Conservation (phyloP, 106 monocot genomes). For the Chionographis japonica region DNA sequence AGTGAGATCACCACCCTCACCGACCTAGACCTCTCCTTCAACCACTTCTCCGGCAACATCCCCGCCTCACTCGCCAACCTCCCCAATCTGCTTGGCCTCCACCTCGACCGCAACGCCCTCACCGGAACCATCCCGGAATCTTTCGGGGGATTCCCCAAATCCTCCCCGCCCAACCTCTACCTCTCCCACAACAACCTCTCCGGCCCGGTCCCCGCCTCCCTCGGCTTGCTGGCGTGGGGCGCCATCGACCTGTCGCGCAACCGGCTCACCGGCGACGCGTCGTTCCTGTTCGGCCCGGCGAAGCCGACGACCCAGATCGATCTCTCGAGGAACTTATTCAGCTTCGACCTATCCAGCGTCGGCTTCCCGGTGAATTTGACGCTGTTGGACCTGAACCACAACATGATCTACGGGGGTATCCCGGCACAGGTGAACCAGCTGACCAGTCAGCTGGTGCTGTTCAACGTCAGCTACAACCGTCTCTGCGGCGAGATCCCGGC, state of each 20-base stretch:
- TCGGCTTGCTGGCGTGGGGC: not conserved
- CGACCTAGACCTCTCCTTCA: too few relatives aligned
- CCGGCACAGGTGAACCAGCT: slow-evolving; percentile 12
- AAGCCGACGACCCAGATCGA: slow-evolving; percentile 16
- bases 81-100: too few relatives aligned
- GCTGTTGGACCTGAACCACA: slow-evolving; percentile 23
- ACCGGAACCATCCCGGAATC: too few relatives aligned
- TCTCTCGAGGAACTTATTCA: slow-evolving; percentile 25
- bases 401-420: slow-evolving; percentile 33
- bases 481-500: slow-evolving; percentile 42
- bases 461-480: slow-evolving; percentile 44
- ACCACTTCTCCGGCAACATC: not conserved
- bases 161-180: not conserved
- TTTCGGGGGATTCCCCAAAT: not conserved
- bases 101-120: too few relatives aligned
- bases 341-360: slow-evolving; percentile 31
- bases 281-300: slow-evolving; percentile 24
- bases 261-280: slow-evolving; percentile 30
- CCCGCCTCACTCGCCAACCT: too few relatives aligned
- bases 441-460: slow-evolving; percentile 4
- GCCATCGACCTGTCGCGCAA: slow-evolving; percentile 21
- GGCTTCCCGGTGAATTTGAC: slow-evolving; percentile 14
- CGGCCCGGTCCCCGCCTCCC: slow-evolving; percentile 2
- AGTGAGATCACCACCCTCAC: not conserved
- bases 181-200: slow-evolving; percentile 20